A percentile compares a stretch with the other conserved stretches of the same genome.
These are phyloP conservation scores for Macrophomina tecta DNA, from an alignment of 2,329 filamentous ascomycete species.

Conservation along the genomic window DNA sequence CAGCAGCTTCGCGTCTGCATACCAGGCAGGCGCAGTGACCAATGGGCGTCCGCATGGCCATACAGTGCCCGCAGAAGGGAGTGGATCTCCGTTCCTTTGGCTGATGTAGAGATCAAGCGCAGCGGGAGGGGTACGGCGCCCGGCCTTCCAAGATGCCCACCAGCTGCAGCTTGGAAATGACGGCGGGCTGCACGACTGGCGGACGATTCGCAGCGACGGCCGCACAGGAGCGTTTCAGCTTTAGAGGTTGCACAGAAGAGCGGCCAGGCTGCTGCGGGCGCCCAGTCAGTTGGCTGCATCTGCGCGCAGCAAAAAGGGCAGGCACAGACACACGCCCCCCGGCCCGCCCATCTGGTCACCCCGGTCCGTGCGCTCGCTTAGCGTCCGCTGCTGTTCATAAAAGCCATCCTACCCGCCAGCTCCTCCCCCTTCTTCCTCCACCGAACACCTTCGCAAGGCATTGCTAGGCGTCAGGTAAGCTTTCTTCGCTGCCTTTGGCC, in stretches of 20 bases:
- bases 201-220: conserved; percentile 4
- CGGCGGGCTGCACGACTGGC: conserved; percentile 9
- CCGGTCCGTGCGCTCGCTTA: conserved; percentile 17
- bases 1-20: background rate
- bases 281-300: background rate
- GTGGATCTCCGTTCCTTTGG: background rate
- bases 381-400: conserved; percentile 14
- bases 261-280: conserved; percentile 9
- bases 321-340: conserved; percentile 5
- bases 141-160: conserved; percentile 4
- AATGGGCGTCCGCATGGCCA: background rate
- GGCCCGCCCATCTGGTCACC: background rate
- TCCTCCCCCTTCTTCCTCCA: conserved; percentile 10
- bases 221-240: conserved; percentile 24
- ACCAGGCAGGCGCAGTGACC: background rate
- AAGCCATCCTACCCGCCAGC: conserved; percentile 13
- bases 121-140: background rate
- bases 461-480: conserved; percentile 20
- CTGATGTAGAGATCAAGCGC: background rate
- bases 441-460: conserved; percentile 23
- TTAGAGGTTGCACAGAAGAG: conserved; percentile 14
- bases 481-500: background rate
- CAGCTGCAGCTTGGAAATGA: conserved; percentile 22
- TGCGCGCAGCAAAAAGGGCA: conserved; percentile 1
- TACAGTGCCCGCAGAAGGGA: background rate